A percentile compares a stretch with the other conserved stretches of the same genome.
These are phyloP conservation scores for Capsicum baccatum DNA, from an alignment of 257 asterid genomes.

Conservation along the genomic window DNA sequence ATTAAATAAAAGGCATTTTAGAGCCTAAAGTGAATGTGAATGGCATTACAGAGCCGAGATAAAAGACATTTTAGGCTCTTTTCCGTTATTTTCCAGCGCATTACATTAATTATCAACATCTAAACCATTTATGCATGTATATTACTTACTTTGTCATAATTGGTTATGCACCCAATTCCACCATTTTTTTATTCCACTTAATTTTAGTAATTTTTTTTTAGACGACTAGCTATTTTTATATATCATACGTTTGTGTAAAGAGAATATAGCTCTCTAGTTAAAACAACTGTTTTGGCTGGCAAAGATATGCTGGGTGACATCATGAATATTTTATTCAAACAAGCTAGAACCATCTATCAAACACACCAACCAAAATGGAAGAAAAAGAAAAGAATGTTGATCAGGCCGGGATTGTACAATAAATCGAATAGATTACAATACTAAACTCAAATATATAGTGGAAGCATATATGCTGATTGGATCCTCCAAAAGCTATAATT, in stretches of 20 bases:
- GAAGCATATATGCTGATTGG: no score
- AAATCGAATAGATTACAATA: not conserved
- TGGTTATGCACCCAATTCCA: not conserved
- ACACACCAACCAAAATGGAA: not conserved
- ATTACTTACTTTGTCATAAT: not conserved
- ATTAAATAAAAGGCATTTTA: no score
- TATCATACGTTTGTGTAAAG: not conserved
- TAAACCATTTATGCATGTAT: not conserved
- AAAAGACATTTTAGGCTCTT: no score
- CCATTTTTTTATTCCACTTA: no score
- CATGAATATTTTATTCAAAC: not conserved
- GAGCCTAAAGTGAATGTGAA: no score
- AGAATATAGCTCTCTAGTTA: not conserved
- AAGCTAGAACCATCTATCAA: constrained; percentile 3
- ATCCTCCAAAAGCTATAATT: not conserved
- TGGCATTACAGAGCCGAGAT: no score
- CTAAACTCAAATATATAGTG: no score
- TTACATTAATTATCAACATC: not conserved
- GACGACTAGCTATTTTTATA: not conserved
- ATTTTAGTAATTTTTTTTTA: not conserved
- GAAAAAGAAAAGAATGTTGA: not conserved
- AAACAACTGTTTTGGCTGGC: not conserved
- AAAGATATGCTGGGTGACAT: constrained; percentile 17
- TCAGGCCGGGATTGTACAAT: not conserved
- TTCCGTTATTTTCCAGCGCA: not conserved